phyloP scores from a whole-genome alignment of 805 yeast genomes.

The Torulaspora maleeae region DNA sequence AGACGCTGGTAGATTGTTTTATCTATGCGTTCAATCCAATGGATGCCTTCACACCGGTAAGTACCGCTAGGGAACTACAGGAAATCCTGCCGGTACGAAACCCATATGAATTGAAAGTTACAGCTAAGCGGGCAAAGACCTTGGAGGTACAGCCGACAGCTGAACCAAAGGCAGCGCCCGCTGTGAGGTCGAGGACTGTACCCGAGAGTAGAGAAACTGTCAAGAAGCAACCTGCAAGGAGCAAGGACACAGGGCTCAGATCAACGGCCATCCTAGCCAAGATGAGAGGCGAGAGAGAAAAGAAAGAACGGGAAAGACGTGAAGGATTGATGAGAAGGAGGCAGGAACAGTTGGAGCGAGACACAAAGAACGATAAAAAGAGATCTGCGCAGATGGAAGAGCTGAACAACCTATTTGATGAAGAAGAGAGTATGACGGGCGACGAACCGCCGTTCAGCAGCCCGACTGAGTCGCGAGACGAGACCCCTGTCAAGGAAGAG shows the following conservation, averaged over 20 bases:
- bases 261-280: slow-evolving; percentile 33
- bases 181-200: slow-evolving; percentile 17
- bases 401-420: slow-evolving; percentile 28
- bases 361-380: slow-evolving; percentile 21
- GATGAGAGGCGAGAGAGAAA: slow-evolving; percentile 33
- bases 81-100: slow-evolving; percentile 19
- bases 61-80: slow-evolving; percentile 15
- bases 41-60: slow-evolving; percentile 26
- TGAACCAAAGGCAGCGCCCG: slow-evolving; percentile 12
- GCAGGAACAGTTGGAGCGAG: slow-evolving; percentile 16
- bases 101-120: slow-evolving; percentile 15
- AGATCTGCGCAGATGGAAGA: slow-evolving; percentile 31
- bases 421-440: slow-evolving; percentile 16
- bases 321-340: slow-evolving; percentile 28
- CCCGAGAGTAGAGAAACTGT: slow-evolving; percentile 9
- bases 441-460: neutral
- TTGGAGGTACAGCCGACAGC: slow-evolving; percentile 8
- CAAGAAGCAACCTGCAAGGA: slow-evolving; percentile 10
- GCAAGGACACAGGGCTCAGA: slow-evolving; percentile 24
- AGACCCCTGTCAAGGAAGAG: slow-evolving; percentile 4
- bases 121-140: slow-evolving; percentile 13
- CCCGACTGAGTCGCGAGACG: neutral
- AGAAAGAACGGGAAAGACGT: slow-evolving; percentile 29
- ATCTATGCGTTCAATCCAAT: slow-evolving; percentile 35
- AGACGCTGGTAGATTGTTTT: slow-evolving; percentile 27